phyloP scores from a whole-genome alignment of 1,139 yeast species.

The Candida glucosophila region DNA sequence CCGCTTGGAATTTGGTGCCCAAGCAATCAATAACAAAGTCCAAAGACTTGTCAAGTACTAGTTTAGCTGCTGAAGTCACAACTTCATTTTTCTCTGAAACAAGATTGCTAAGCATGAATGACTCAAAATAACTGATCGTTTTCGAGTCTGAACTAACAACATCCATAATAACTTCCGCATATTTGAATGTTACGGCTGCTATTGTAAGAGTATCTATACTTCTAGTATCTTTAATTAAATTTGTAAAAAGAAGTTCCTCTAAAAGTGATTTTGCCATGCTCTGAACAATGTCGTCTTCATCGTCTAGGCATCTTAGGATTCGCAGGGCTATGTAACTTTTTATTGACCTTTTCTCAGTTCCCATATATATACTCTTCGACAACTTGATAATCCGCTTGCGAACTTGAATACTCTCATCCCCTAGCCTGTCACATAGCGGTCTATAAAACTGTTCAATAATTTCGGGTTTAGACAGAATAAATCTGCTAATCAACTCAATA shows the following conservation, averaged over 20 bases:
- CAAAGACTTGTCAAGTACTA: constrained; percentile 16
- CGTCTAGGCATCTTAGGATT: constrained; percentile 50
- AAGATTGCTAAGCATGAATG: constrained; percentile 33
- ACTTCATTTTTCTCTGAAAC: constrained; percentile 14
- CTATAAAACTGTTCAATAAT: constrained; percentile 40
- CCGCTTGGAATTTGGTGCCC: constrained; percentile 9
- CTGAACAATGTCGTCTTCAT: constrained; percentile 57
- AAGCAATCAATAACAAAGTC: constrained; percentile 18
- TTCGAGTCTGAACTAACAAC: constrained; percentile 26
- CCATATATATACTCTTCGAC: constrained; percentile 38
- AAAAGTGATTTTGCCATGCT: constrained; percentile 35
- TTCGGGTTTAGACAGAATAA: constrained; percentile 35
- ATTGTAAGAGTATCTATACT: too few relatives aligned
- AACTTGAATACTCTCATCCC: constrained; percentile 58
- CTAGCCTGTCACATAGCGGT: constrained; percentile 40
- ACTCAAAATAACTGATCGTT: constrained; percentile 31
- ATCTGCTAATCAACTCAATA: constrained; percentile 54
- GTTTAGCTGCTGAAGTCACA: constrained; percentile 8
- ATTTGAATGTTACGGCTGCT: constrained; percentile 2
- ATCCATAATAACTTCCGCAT: constrained; percentile 32
- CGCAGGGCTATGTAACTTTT: constrained; percentile 39
- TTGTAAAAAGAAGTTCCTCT: constrained; percentile 37
- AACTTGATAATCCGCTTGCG: constrained; percentile 54
- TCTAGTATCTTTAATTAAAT: constrained; percentile 6
- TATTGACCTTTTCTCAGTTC: constrained; percentile 20